These are phyloP conservation scores for Phytomonas sp. DNA, from an alignment of 208 protist genomes.

Conservation along the genomic window DNA sequence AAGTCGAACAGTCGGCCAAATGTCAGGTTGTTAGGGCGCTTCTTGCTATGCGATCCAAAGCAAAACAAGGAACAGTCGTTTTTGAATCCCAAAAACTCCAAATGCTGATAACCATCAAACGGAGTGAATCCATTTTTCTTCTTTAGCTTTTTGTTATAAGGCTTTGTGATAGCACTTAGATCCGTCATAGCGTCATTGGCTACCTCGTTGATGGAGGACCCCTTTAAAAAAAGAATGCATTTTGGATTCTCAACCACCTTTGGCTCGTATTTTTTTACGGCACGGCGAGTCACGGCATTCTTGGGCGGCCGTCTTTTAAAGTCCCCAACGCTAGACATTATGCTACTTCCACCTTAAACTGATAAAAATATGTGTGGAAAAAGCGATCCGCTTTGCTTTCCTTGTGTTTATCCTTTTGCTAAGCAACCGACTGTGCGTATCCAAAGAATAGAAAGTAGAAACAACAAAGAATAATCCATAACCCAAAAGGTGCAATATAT, in stretches of 20 bases:
- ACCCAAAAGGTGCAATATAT: no score
- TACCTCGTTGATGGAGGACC: constrained; percentile 49
- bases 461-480: neutral
- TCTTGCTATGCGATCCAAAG: constrained; percentile 83
- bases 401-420: neutral
- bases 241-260: constrained; percentile 87
- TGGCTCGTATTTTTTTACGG: constrained; percentile 75
- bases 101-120: constrained; percentile 75
- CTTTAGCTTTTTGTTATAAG: constrained; percentile 65
- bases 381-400: neutral
- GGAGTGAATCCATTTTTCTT: constrained; percentile 83
- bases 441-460: neutral
- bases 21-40: constrained; percentile 84
- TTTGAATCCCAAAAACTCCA: constrained; percentile 88
- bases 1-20: constrained; percentile 86
- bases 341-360: constrained; percentile 10
- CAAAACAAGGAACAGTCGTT: constrained; percentile 90
- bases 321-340: constrained; percentile 33
- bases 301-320: constrained; percentile 72
- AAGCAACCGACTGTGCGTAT: neutral
- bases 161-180: constrained; percentile 68
- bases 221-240: constrained; percentile 65
- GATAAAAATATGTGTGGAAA: neutral
- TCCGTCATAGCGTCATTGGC: constrained; percentile 67
- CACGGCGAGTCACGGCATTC: constrained; percentile 47